These are phyloP conservation scores for Symmetrospora coprosmae DNA, from an alignment of 768 basidiomycete species.

Conservation along the genomic window DNA sequence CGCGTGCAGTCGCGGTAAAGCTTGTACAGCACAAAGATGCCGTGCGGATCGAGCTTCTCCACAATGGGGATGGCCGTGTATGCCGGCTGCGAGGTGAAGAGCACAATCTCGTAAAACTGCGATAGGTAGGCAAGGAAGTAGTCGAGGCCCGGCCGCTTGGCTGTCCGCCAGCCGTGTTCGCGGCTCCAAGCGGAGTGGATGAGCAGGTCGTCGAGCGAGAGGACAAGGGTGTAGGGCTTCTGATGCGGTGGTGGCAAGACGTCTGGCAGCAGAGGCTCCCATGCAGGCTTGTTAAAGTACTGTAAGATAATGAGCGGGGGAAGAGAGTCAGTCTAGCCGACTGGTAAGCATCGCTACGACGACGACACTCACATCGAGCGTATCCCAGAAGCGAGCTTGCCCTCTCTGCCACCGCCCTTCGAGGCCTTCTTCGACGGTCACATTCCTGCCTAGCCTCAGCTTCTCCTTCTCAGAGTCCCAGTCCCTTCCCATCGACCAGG, in stretches of 20 bases:
- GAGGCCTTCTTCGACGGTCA: constrained; percentile 24
- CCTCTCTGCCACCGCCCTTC: constrained; percentile 27
- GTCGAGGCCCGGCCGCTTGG: constrained; percentile 92
- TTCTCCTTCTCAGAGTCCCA: constrained; percentile 63
- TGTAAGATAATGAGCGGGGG: constrained; percentile 38
- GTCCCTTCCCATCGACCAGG: constrained; percentile 58
- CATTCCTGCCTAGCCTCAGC: constrained; percentile 41
- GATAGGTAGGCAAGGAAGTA: constrained; percentile 96
- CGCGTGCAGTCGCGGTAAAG: constrained; percentile 89
- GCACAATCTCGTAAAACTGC: constrained; percentile 93
- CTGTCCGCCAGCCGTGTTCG: constrained; percentile 88
- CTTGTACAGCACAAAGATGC: constrained; percentile 71
- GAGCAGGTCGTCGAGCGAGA: constrained; percentile 83
- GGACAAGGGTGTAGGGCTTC: constrained; percentile 78
- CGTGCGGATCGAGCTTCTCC: constrained; percentile 87
- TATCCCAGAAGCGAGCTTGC: constrained; percentile 26
- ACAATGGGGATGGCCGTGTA: constrained; percentile 83
- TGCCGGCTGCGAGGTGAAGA: constrained; percentile 78
- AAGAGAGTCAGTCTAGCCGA: constrained; percentile 44
- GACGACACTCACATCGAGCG: constrained; percentile 23
- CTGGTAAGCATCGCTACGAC: constrained; percentile 35
- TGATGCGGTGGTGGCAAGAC: constrained; percentile 66
- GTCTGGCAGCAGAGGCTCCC: constrained; percentile 80
- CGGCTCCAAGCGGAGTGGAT: constrained; percentile 90
- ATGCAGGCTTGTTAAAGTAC: constrained; percentile 87